These are phyloP conservation scores for Candida sp. DNA, from an alignment of 1,139 yeast genomes.

Conservation along the genomic window DNA sequence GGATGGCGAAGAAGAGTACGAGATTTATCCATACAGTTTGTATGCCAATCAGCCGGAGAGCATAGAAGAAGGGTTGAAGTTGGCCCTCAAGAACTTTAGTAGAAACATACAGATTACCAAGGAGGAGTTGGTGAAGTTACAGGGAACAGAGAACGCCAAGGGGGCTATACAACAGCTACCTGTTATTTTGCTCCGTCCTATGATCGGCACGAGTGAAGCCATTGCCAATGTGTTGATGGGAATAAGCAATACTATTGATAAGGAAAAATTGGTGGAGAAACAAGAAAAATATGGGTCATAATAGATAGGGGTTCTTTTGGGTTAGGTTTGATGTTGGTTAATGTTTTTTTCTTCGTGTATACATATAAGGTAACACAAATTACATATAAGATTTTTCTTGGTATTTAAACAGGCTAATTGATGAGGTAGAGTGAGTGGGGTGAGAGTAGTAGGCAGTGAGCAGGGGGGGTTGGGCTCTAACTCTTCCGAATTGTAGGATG, in stretches of 20 bases:
- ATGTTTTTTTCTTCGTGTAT: too few species aligned
- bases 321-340: too few species aligned
- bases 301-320: not conserved
- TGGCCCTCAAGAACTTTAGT: constrained; percentile 76
- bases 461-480: too few species aligned
- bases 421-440: too few species aligned
- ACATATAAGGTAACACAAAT: too few species aligned
- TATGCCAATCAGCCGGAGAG: constrained; percentile 86
- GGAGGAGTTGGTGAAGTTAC: constrained; percentile 63
- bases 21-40: constrained; percentile 46
- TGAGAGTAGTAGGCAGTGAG: too few species aligned
- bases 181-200: constrained; percentile 77
- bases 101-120: constrained; percentile 70
- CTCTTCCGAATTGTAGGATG: too few species aligned
- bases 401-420: too few species aligned
- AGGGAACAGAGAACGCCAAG: constrained; percentile 61
- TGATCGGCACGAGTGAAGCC: constrained; percentile 94
- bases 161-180: constrained; percentile 80
- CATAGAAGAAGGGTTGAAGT: constrained; percentile 70
- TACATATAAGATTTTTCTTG: too few species aligned
- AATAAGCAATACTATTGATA: constrained; percentile 79
- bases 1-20: constrained; percentile 26
- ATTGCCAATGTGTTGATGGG: constrained; percentile 85
- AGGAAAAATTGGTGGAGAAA: constrained; percentile 47
- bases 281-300: constrained; percentile 31